Conservation (phyloP, 2,329 filamentous ascomycete genomes). For the Rhinocladiella similis region DNA sequence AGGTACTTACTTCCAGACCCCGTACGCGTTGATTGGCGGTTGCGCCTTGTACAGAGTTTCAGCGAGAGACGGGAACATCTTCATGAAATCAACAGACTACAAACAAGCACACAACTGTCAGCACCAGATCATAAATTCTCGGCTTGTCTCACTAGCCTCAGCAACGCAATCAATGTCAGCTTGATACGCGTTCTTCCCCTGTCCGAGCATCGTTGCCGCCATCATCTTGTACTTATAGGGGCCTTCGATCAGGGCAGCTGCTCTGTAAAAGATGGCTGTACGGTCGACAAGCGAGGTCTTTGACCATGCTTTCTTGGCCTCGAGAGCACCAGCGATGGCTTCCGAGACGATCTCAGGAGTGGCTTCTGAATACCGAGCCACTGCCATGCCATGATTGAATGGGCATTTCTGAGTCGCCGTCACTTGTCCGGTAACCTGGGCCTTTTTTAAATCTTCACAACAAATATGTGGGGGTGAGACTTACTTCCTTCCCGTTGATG, state of each 20-base stretch:
- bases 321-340: constrained; percentile 36
- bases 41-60: constrained; percentile 70
- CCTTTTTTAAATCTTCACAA: not conserved
- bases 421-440: not conserved
- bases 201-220: constrained; percentile 44
- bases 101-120: not conserved
- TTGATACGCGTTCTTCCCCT: constrained; percentile 45
- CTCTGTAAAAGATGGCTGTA: constrained; percentile 40
- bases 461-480: constrained; percentile 13
- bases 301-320: constrained; percentile 38
- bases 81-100: constrained; percentile 53
- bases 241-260: constrained; percentile 34
- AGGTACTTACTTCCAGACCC: constrained; percentile 81
- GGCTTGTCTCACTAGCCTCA: constrained; percentile 25
- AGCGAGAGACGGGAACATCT: constrained; percentile 63
- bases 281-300: constrained; percentile 37
- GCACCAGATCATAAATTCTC: too few species aligned
- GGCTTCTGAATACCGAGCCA: constrained; percentile 39
- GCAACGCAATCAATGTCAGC: constrained; percentile 41
- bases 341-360: constrained; percentile 34
- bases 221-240: constrained; percentile 37
- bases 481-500: not conserved
- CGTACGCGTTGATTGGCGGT: constrained; percentile 75
- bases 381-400: constrained; percentile 35
- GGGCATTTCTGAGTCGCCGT: constrained; percentile 24